Base-by-base conservation (phyloP, 345 rosid genomes). In the Garcia nutans region DNA sequence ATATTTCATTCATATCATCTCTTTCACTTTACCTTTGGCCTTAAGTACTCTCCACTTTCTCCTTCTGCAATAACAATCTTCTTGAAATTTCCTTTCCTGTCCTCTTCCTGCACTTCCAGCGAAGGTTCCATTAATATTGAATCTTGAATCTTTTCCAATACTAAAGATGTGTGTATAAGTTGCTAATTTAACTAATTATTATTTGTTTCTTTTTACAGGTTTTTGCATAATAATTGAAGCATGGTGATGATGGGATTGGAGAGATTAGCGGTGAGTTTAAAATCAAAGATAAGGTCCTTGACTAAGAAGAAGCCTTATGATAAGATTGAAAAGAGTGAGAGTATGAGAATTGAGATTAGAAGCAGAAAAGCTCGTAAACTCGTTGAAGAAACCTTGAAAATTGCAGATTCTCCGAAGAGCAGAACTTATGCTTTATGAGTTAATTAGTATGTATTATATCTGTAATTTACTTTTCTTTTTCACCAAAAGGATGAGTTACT, bases 261-360 rank as follows among this genome's bases (percentile, higher is more conserved):
- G 66, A 87, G 89, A 80, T 73, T 91, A 83, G 28, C 87, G 81
- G 86, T 70, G 75, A 84, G 60, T 81, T 83, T 94, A 82, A 94
- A 92, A 77, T 85, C 91, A 3, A 94, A 88, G 67, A 83, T 89
- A 74, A 92, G 84, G 89, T 68, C 78, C 2, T 44, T 91, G 88
- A 92, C 79, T 88, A 82, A 78, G 84, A 76, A 86, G 86, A 92
- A 84, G 65, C 77, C 81, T 28, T 90, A 92, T 65, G 91, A 92
- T 72, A 92, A 89, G 92, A 86, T 94, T 59, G 97, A 92, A 65
- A 94, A 94, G 87, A 94, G 92, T 74, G 95, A 92, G n/a, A 94
- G 98, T 82, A 94, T 91, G 97, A 90, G 97, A 71, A 78, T 89
- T 63, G 98, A 94, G 82, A 85, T 94, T 1, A 86, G 88, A 79